Percentiles rank a stretch among this genome's conserved stretches.
Evolutionary conservation across 305 asterid genomes (phyloP).

Genomic region (Fraxinus ornus): DNA sequence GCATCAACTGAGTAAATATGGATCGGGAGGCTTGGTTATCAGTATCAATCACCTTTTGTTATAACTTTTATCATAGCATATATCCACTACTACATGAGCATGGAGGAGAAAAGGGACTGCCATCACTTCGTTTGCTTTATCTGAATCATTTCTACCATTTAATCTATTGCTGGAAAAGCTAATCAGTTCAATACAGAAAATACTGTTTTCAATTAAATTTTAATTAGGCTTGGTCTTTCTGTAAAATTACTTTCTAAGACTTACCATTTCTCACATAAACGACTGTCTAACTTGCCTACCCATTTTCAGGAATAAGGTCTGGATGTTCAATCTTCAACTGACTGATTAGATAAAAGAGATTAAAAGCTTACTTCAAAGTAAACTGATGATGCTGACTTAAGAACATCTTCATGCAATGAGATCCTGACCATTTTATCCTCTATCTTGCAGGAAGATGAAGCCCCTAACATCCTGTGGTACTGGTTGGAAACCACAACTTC

Average conservation of each 20-base stretch:
- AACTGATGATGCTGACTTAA: constrained; percentile 65
- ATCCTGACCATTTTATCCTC: constrained; percentile 67
- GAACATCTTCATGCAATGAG: constrained; percentile 70
- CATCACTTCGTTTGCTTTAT: background rate
- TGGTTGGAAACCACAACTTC: constrained; percentile 31
- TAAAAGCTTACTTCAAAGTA: constrained; percentile 65
- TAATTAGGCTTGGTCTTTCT: background rate
- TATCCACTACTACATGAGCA: background rate
- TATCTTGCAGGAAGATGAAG: constrained; percentile 38
- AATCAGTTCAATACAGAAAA: background rate
- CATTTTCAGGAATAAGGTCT: background rate
- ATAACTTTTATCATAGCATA: background rate
- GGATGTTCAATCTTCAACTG: constrained; percentile 11
- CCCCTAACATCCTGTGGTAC: constrained; percentile 28
- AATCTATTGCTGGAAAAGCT: background rate
- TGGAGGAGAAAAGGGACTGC: background rate
- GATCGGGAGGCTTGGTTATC: background rate
- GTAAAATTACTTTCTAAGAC: background rate
- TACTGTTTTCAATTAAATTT: background rate
- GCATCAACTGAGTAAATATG: background rate
- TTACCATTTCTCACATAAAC: background rate
- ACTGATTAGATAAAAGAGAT: constrained; percentile 6
- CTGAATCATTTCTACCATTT: background rate
- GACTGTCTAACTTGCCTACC: background rate
- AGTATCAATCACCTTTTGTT: background rate